These are phyloP conservation scores for Metschnikowia chrysomelidarum DNA, from an alignment of 805 yeast genomes.

Conservation along the genomic window DNA sequence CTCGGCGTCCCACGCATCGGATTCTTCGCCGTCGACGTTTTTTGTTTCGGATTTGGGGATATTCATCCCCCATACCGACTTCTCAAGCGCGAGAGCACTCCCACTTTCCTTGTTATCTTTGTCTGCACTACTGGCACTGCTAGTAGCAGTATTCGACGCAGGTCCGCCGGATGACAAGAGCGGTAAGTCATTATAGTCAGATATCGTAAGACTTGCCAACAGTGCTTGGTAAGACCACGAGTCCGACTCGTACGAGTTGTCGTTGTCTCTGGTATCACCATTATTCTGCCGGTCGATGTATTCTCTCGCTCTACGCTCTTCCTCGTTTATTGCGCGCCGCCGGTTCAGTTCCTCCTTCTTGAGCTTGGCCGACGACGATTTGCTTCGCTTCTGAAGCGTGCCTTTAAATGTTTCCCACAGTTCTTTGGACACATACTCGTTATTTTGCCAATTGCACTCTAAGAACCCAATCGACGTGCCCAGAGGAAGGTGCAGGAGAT, in stretches of 20 bases:
- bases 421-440: conserved; percentile 30
- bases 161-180: conserved; percentile 21
- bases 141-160: conserved; percentile 5
- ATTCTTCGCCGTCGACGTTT: conserved; percentile 29
- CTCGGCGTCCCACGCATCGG: conserved; percentile 48
- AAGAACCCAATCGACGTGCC: conserved; percentile 83
- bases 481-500: conserved; percentile 74
- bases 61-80: conserved; percentile 77
- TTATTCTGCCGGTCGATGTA: conserved; percentile 61
- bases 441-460: conserved; percentile 76
- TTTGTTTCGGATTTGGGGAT: conserved; percentile 43
- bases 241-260: conserved; percentile 17
- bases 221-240: conserved; percentile 19
- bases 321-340: conserved; percentile 51
- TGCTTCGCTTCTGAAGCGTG: conserved; percentile 58
- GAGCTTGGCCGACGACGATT: conserved; percentile 46
- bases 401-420: conserved; percentile 47
- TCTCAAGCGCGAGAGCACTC: conserved; percentile 4
- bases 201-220: conserved; percentile 35
- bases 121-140: conserved; percentile 7
- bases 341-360: conserved; percentile 61
- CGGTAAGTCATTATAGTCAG: conserved; percentile 39
- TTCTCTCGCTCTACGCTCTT: conserved; percentile 56
- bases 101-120: conserved; percentile 8
- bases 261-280: conserved; percentile 19